Conservation (phyloP, 73 alveolate genomes). For the Symbiodinium pilosum region DNA sequence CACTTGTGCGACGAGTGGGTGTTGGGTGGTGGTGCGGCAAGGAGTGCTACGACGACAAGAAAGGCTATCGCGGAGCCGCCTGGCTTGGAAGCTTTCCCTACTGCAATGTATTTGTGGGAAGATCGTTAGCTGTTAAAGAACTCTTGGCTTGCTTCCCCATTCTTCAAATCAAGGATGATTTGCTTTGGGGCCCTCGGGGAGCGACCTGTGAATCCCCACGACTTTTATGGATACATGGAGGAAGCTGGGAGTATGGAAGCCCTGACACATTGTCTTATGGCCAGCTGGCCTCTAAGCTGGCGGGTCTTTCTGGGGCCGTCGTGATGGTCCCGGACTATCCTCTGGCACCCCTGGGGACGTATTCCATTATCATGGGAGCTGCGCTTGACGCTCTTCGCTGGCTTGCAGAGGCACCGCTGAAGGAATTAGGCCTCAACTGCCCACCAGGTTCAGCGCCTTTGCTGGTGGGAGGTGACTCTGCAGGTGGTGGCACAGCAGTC, state of each 20-base stretch:
- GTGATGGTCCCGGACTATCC: constrained; percentile 94
- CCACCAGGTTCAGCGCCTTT: constrained; percentile 61
- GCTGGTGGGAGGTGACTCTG: constrained; percentile 89
- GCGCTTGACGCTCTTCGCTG: constrained; percentile 61
- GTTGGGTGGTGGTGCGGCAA: constrained; percentile 86
- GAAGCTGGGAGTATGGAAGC: constrained; percentile 80
- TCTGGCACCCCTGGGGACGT: constrained; percentile 71
- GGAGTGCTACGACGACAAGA: constrained; percentile 71
- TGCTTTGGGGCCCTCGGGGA: constrained; percentile 42
- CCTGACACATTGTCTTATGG: constrained; percentile 82
- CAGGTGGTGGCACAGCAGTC: constrained; percentile 92
- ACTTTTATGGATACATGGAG: constrained; percentile 89
- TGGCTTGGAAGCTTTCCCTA: background rate
- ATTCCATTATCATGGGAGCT: constrained; percentile 1
- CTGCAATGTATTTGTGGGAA: too few species aligned
- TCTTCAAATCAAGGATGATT: constrained; percentile 33
- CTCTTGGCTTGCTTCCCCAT: too few species aligned
- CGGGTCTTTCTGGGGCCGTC: constrained; percentile 70
- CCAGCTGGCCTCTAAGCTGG: constrained; percentile 75
- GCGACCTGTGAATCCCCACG: constrained; percentile 86
- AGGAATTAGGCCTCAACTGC: constrained; percentile 34
- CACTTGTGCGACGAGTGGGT: constrained; percentile 41
- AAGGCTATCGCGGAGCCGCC: constrained; percentile 69
- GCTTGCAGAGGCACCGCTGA: constrained; percentile 60
- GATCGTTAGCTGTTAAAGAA: too few species aligned